Conservation (phyloP, 2,329 filamentous ascomycete species). For the Apiospora aurea region DNA sequence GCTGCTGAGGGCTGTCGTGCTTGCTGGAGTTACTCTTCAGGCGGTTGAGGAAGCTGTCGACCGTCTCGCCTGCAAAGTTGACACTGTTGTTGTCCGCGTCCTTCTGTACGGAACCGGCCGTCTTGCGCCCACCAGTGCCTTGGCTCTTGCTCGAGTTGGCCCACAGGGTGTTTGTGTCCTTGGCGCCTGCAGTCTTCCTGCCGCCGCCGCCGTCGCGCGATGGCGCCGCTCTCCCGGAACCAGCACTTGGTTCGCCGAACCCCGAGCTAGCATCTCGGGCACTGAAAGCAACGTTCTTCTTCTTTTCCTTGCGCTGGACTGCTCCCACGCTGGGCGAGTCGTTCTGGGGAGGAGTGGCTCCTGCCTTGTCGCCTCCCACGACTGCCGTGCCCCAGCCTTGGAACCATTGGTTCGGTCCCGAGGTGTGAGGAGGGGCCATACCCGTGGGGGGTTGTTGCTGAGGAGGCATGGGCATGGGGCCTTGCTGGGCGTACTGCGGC, state of each 20-base stretch:
- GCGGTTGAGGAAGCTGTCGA: conserved; percentile 10
- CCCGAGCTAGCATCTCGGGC: not conserved
- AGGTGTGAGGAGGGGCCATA: conserved; percentile 23
- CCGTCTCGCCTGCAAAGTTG: conserved; percentile 12
- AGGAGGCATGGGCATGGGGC: conserved; percentile 1
- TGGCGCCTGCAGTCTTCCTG: not conserved
- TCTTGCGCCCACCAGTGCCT: not conserved
- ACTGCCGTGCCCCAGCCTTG: conserved; percentile 33
- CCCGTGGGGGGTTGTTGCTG: conserved; percentile 3
- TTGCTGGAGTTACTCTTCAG: conserved; percentile 2
- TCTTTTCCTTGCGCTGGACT: not conserved
- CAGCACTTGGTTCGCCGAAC: not conserved
- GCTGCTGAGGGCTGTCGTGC: not conserved
- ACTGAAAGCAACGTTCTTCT: conserved; percentile 15
- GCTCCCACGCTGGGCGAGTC: conserved; percentile 16
- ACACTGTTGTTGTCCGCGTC: conserved; percentile 4
- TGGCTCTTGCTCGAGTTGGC: not conserved
- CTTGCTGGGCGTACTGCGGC: not conserved
- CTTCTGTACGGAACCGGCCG: conserved; percentile 14
- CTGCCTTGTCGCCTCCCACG: conserved; percentile 22
- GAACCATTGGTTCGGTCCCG: conserved; percentile 31
- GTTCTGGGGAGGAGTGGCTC: conserved; percentile 12
- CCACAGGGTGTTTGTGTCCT: not conserved
- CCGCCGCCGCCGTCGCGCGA: not conserved
- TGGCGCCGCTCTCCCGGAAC: not conserved